phyloP scores from a whole-genome alignment of 495 filamentous ascomycete genomes.

The Rostrohypoxylon terebratum region DNA sequence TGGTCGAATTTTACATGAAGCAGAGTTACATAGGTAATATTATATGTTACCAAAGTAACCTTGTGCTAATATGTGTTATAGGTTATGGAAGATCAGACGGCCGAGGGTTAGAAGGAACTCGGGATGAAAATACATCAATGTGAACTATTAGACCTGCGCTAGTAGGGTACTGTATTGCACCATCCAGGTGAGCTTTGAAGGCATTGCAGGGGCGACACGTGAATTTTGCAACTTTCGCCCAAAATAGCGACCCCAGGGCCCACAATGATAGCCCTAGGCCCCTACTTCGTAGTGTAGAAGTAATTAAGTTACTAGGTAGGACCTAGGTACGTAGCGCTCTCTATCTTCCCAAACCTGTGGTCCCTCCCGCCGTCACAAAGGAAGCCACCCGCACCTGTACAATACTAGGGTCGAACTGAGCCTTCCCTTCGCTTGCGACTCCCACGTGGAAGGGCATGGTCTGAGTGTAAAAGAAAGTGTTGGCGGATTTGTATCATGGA shows the following conservation, averaged over 20 bases:
- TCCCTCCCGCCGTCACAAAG: slow-evolving; percentile 19
- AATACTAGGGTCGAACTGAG: slow-evolving; percentile 17
- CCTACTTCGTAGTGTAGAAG: slow-evolving; percentile 15
- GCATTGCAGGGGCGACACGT: slow-evolving; percentile 3
- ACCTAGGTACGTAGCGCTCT: background rate
- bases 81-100: background rate
- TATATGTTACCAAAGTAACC: slow-evolving; percentile 5
- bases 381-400: slow-evolving; percentile 27
- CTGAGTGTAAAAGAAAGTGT: background rate
- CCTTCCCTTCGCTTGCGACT: slow-evolving; percentile 17
- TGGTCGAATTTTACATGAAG: background rate
- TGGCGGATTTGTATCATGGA: too few relatives aligned
- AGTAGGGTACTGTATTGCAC: too few relatives aligned
- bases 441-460: slow-evolving; percentile 15
- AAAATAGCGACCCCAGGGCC: slow-evolving; percentile 28
- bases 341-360: slow-evolving; percentile 12
- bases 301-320: too few relatives aligned
- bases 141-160: too few relatives aligned
- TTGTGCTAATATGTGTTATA: too few relatives aligned
- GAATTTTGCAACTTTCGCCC: slow-evolving; percentile 39
- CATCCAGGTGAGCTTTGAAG: too few relatives aligned
- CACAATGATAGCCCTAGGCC: too few relatives aligned
- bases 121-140: background rate
- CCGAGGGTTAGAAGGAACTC: background rate
- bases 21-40: too few relatives aligned